Conservation (phyloP, 148 eudicot species). For the Silene conica region DNA sequence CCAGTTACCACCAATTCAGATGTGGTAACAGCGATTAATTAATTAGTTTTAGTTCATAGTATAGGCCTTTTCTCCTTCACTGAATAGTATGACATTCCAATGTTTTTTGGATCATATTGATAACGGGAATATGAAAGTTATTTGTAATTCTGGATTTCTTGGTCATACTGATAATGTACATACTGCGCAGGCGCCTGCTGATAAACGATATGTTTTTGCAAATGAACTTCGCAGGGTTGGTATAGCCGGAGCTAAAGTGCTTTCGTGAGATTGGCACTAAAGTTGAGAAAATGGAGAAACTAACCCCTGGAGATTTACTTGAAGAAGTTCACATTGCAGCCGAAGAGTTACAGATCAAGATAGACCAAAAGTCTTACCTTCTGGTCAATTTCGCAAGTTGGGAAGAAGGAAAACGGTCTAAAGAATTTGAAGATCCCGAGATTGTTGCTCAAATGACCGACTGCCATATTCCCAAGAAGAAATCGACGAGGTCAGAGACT, state of each 20-base stretch:
- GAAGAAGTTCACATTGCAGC: constrained; percentile 47
- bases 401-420: constrained; percentile 41
- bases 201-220: constrained; percentile 38
- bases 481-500: no score
- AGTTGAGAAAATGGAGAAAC: constrained; percentile 52
- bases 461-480: no score
- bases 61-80: no score
- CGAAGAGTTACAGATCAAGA: constrained; percentile 43
- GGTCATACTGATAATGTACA: neutral
- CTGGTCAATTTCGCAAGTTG: constrained; percentile 40
- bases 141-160: neutral
- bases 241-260: constrained; percentile 46
- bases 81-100: no score
- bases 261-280: constrained; percentile 48
- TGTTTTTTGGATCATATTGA: no score
- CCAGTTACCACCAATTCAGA: no score
- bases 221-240: constrained; percentile 45
- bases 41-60: no score
- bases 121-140: no score
- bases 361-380: constrained; percentile 49
- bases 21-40: no score
- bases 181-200: constrained; percentile 42
- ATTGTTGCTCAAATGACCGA: constrained; percentile 23
- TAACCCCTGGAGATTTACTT: constrained; percentile 32
- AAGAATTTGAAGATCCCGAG: constrained; percentile 43